A percentile compares a stretch with the other conserved stretches of the same genome.
Conservation (phyloP, 805 yeast species). For the Saitoella complicata region DNA sequence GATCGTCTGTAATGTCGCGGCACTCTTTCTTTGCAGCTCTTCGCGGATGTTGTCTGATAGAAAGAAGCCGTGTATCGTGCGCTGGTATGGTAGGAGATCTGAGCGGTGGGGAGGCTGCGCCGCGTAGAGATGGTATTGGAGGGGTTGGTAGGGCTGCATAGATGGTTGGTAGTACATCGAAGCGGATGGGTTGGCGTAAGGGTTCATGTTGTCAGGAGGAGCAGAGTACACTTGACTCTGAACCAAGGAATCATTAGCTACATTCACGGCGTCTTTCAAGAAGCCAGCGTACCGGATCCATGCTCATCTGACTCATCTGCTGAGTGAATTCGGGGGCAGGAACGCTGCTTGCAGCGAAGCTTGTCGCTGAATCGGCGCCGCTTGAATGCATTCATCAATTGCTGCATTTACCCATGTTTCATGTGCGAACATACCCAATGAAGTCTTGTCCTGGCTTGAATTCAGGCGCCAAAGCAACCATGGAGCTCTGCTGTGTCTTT, state of each 20-base stretch:
- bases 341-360: slow-evolving; percentile 5
- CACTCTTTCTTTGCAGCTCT: slow-evolving; percentile 52
- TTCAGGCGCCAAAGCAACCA: background rate
- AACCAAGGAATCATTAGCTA: slow-evolving; percentile 18
- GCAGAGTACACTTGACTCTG: slow-evolving; percentile 16
- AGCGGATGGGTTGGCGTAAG: background rate
- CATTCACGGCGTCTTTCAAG: background rate
- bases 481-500: background rate
- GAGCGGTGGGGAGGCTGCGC: slow-evolving; percentile 66
- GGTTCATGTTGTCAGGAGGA: background rate
- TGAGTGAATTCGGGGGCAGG: background rate
- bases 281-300: background rate
- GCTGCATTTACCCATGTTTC: background rate
- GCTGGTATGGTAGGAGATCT: slow-evolving; percentile 53
- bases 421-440: too few species aligned
- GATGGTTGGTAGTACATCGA: background rate
- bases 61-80: slow-evolving; percentile 52
- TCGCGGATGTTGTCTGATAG: slow-evolving; percentile 60
- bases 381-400: slow-evolving; percentile 3
- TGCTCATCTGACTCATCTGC: background rate
- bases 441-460: too few species aligned
- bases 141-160: slow-evolving; percentile 7
- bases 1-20: slow-evolving; percentile 59
- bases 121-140: slow-evolving; percentile 77
- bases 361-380: slow-evolving; percentile 4